A percentile compares a stretch with the other conserved stretches of the same genome.
Evolutionary conservation across 805 yeast species (phyloP).

Genomic region (Suhomyces faveliae): DNA sequence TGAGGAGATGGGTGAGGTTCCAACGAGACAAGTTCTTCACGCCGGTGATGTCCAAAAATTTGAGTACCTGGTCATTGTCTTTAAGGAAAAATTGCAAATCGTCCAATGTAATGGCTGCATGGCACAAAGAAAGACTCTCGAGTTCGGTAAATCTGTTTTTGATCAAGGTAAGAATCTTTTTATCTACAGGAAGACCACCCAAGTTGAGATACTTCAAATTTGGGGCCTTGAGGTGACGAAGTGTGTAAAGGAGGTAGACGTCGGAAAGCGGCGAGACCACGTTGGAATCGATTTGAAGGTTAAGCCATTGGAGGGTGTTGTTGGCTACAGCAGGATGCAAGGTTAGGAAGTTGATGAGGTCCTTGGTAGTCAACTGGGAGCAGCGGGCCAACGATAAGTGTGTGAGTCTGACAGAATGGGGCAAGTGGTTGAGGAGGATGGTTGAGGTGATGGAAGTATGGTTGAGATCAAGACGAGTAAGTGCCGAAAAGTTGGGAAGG

Average conservation of each 20-base stretch:
- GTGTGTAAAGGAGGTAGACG: conserved; percentile 45
- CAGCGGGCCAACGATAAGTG: conserved; percentile 62
- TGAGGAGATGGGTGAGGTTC: conserved; percentile 39
- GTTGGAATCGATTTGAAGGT: conserved; percentile 60
- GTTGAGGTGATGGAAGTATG: conserved; percentile 75
- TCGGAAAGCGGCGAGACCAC: conserved; percentile 58
- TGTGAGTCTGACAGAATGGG: conserved; percentile 58
- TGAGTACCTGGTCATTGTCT: conserved; percentile 37
- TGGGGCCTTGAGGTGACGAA: conserved; percentile 45
- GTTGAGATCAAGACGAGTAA: conserved; percentile 72
- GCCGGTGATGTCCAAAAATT: conserved; percentile 65
- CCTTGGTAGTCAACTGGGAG: conserved; percentile 68
- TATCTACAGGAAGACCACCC: conserved; percentile 61
- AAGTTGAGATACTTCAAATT: conserved; percentile 53
- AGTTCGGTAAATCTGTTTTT: conserved; percentile 38
- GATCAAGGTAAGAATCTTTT: conserved; percentile 36
- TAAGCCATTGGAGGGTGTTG: conserved; percentile 61
- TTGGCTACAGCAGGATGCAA: conserved; percentile 62
- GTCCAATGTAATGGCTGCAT: conserved; percentile 34
- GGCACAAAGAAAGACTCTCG: conserved; percentile 44
- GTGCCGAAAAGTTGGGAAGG: conserved; percentile 53
- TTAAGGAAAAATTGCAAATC: conserved; percentile 38
- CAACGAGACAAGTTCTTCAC: conserved; percentile 59
- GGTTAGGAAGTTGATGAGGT: conserved; percentile 64
- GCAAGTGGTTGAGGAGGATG: conserved; percentile 52